Evolutionary conservation across 2,329 filamentous ascomycete species (phyloP).

Genomic region (Hymenotorrendiella dingleyae): DNA sequence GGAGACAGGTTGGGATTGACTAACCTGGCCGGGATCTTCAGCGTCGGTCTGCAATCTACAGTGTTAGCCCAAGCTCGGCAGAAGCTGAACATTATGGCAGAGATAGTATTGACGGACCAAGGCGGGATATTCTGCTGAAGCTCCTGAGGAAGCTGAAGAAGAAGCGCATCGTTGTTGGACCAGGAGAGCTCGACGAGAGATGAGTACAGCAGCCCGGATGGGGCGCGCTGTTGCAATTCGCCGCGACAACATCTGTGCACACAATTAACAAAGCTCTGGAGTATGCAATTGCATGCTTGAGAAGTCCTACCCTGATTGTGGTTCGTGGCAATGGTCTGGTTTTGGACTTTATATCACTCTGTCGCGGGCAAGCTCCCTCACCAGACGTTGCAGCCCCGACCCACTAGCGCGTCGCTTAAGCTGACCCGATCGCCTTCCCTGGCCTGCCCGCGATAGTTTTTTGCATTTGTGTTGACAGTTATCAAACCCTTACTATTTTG

Average conservation of each 20-base stretch:
- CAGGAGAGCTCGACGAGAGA: constrained; percentile 44
- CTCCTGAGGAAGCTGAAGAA: constrained; percentile 12
- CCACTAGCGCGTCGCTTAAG: constrained; percentile 3
- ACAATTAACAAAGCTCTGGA: not conserved
- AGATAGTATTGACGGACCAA: constrained; percentile 22
- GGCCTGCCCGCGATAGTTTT: too few relatives aligned
- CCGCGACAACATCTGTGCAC: constrained; percentile 52
- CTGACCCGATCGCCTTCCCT: too few relatives aligned
- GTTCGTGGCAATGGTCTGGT: not conserved
- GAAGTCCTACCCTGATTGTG: constrained; percentile 8
- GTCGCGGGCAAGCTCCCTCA: constrained; percentile 1
- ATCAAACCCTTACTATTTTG: constrained; percentile 32
- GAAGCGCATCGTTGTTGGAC: constrained; percentile 44
- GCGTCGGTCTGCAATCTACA: constrained; percentile 39
- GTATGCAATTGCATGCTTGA: not conserved
- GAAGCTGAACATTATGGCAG: not conserved
- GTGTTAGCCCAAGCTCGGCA: constrained; percentile 14
- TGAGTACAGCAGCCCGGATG: constrained; percentile 40
- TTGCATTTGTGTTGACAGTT: constrained; percentile 46
- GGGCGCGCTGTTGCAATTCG: constrained; percentile 49
- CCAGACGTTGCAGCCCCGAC: not conserved
- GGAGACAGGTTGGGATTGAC: constrained; percentile 26
- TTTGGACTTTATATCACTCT: not conserved
- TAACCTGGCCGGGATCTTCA: constrained; percentile 62
- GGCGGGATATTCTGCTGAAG: constrained; percentile 22